phyloP scores from a whole-genome alignment of 2,329 filamentous ascomycete species.

The Penicillium sp. region DNA sequence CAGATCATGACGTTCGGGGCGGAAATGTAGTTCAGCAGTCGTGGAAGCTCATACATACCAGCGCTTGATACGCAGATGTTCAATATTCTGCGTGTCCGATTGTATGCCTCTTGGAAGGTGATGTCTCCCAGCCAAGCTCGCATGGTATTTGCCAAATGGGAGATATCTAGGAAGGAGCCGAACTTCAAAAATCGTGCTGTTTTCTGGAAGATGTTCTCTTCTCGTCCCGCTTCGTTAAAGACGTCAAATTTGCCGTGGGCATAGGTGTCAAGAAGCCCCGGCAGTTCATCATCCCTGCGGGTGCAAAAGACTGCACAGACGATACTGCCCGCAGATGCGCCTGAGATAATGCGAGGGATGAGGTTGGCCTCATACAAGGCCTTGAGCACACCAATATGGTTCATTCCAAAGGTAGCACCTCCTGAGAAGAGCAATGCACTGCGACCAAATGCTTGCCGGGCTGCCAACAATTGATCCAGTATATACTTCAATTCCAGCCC shows the following conservation, averaged over 20 bases:
- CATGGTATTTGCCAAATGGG: conserved; percentile 80
- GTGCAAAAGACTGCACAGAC: conserved; percentile 79
- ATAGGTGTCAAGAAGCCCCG: conserved; percentile 66
- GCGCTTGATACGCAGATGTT: conserved; percentile 93
- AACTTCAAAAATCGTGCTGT: conserved; percentile 74
- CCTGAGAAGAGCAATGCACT: conserved; percentile 81
- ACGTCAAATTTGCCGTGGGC: conserved; percentile 78
- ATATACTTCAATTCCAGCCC: conserved; percentile 60
- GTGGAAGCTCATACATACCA: conserved; percentile 81
- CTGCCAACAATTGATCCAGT: conserved; percentile 68
- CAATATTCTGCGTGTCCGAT: conserved; percentile 84
- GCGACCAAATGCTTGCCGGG: conserved; percentile 79
- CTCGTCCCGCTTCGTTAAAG: conserved; percentile 64
- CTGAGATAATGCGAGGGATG: conserved; percentile 82
- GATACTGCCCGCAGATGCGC: conserved; percentile 84
- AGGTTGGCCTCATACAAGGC: conserved; percentile 72
- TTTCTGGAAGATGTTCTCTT: conserved; percentile 67
- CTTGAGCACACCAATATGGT: conserved; percentile 85
- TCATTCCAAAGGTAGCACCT: conserved; percentile 88
- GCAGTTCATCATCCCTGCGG: conserved; percentile 75
- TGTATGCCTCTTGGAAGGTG: conserved; percentile 94
- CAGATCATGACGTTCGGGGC: conserved; percentile 93
- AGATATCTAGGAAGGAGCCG: conserved; percentile 82
- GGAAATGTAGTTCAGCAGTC: conserved; percentile 88
- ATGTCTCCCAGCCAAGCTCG: conserved; percentile 77